phyloP scores from a whole-genome alignment of 2,329 filamentous ascomycete genomes.

The Laburnicola sp. region DNA sequence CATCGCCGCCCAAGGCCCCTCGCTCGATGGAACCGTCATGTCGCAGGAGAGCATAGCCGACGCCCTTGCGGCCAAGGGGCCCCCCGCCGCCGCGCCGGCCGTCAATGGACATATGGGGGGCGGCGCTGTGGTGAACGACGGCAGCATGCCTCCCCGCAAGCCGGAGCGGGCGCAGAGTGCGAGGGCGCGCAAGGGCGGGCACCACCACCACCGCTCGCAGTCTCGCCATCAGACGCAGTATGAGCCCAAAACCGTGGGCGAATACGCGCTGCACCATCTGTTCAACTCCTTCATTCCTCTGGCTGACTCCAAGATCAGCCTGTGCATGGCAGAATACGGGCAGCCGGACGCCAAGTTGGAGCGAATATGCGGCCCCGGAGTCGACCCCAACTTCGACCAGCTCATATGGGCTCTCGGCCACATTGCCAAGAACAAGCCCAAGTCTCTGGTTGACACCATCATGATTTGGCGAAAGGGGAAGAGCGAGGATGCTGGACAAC shows the following conservation, averaged over 20 bases:
- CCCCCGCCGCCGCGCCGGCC: slow-evolving; percentile 16
- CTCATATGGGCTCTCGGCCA: slow-evolving; percentile 90
- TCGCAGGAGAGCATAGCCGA: slow-evolving; percentile 46
- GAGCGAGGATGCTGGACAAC: slow-evolving; percentile 72
- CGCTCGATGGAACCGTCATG: slow-evolving; percentile 47
- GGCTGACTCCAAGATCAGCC: slow-evolving; percentile 93
- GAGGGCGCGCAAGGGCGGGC: slow-evolving; percentile 72
- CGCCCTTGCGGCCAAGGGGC: slow-evolving; percentile 38
- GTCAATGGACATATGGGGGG: slow-evolving; percentile 18
- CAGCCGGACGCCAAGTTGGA: slow-evolving; percentile 85
- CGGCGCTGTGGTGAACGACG: slow-evolving; percentile 18
- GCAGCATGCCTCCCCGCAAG: slow-evolving; percentile 32
- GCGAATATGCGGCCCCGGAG: slow-evolving; percentile 84
- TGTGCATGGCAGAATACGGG: slow-evolving; percentile 78
- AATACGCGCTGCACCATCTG: slow-evolving; percentile 94
- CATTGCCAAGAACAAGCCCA: slow-evolving; percentile 91
- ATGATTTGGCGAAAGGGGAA: slow-evolving; percentile 98
- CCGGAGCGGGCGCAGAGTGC: slow-evolving; percentile 55
- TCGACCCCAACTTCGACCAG: slow-evolving; percentile 89
- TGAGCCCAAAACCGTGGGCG: slow-evolving; percentile 90
- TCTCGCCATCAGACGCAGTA: slow-evolving; percentile 65
- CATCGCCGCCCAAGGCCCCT: slow-evolving; percentile 59
- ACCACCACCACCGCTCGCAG: slow-evolving; percentile 75
- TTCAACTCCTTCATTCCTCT: slow-evolving; percentile 97
- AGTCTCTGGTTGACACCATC: slow-evolving; percentile 91